Base-by-base conservation (phyloP, 2,329 filamentous ascomycete species). In the Diaporthe eres region DNA sequence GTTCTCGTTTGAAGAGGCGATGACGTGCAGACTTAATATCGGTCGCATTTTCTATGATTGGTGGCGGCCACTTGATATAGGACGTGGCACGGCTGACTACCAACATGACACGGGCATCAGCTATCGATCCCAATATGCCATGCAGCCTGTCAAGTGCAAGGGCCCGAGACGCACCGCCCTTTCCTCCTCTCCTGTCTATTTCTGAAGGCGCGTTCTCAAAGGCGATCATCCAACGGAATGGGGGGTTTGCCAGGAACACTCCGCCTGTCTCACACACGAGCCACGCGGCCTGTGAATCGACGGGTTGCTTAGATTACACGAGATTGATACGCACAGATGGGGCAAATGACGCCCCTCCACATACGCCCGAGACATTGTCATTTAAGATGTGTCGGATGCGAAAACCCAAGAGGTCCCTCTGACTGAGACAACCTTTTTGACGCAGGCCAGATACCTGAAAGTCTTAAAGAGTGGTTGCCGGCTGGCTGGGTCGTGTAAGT, bases 341-440 rank as follows among this genome's bases (percentile, higher is more conserved):
- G 57, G 44, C 39, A n/a, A n/a, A 51, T 34, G 71, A 51, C 44
- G 47, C 47, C 49, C 39, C n/a, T 63, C 58, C 28, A 65, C 58
- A 34, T 19, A 6, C 47, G 47, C 25, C 71, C 47, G 58, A 73
- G 58, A 73, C 58, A 65, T 17, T 17, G n/a, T 3, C 42, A 31
- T 44, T 31, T 63, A 12, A 63, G 47, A 73, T 65, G 55, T 73
- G 58, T 65, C 71, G 13, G 44, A 55, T 31, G 71, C 34, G 34
- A 47, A 25, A 22, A 4, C 25, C 60, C 42, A 44, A 31, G 37
- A 63, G 58, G 60, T 15, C 17, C 9, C 19, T 22, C 39, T 31
- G 47, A 55, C 19, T 73, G 28, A 73, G 71, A 55, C n/a, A 55
- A 31, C 17, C 17, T 49, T 63, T 22, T 51, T 42, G 22, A 44